Base-by-base conservation (phyloP, 345 rosid species). In the Bruguiera sexangula region DNA sequence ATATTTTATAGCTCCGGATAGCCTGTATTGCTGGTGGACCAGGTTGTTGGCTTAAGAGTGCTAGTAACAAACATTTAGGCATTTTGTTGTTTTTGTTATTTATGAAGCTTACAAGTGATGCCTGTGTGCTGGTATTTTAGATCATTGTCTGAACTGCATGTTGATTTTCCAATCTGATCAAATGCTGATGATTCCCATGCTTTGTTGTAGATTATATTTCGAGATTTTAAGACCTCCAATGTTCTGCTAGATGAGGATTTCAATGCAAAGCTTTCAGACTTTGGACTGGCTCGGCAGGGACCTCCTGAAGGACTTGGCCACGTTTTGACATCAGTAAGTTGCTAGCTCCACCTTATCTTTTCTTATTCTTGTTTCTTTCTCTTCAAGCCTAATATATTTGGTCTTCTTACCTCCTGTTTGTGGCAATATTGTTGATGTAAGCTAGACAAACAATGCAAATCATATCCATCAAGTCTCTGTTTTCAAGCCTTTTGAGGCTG, bases 261-360 rank as follows among this genome's bases (percentile, higher is more conserved):
- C 75, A 78, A 84, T 53, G 97, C 99, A 5, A 95, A 95, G 73
- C 96, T 95, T 74, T 95, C 99, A 6, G 97, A 95, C 78, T 95
- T 91, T 67, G 99, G 99, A 79, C 70, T 95, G 69, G 99, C 97
- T 53, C 85, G 97, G 73, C 89, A 83, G 82, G 99, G 99, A 72
- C 97, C 99, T 24, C 82, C 93, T 8, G 91, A 89, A 76, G 96
- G 97, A 66, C 84, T 79, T 36, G 89, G 93, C 55, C 96, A 95
- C 80, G 86, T 95, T 69, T 91, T 96, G 10, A 91, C 97, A 69
- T 59, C 90, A 60, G 99, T 91, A 81, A 87, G 96, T 79, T 60
- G n/a, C 29, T 63, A 31, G 16, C 34, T 60, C 63, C 39, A 29
- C 24, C 18, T 31, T n/a, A 22, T 19, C 9, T 54, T 24, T 34